phyloP scores from a whole-genome alignment of 805 yeast genomes.

The Kregervanrija pseudodelftensis region DNA sequence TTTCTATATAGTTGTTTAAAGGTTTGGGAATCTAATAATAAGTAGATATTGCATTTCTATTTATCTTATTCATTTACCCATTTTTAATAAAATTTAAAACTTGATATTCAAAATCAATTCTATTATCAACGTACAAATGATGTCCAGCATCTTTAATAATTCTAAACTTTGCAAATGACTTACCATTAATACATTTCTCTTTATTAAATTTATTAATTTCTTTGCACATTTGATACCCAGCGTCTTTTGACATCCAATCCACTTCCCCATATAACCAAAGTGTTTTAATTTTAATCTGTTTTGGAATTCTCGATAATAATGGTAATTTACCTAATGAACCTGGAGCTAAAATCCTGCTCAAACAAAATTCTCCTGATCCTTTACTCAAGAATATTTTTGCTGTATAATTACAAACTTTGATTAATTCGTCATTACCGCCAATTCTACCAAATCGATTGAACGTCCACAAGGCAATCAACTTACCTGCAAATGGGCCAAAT shows the following conservation, averaged over 20 bases:
- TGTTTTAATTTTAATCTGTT: conserved; percentile 34
- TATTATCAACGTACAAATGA: conserved; percentile 48
- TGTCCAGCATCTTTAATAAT: conserved; percentile 43
- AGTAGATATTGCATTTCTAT: neutral
- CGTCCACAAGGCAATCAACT: conserved; percentile 47
- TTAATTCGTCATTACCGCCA: conserved; percentile 23
- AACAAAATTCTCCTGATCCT: conserved; percentile 60
- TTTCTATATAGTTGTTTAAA: conserved; percentile 16
- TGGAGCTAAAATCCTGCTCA: conserved; percentile 52
- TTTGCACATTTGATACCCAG: conserved; percentile 41
- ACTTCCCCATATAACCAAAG: conserved; percentile 60
- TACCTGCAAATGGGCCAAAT: conserved; percentile 49
- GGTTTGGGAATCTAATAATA: conserved; percentile 16
- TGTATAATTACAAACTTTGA: conserved; percentile 46
- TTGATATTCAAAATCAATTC: conserved; percentile 24
- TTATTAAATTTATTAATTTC: conserved; percentile 23
- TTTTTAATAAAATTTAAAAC: conserved; percentile 20
- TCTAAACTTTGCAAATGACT: conserved; percentile 24
- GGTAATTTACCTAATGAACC: conserved; percentile 55
- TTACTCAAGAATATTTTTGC: conserved; percentile 44
- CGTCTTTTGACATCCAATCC: conserved; percentile 66
- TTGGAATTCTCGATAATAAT: conserved; percentile 43
- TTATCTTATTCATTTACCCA: too few species aligned
- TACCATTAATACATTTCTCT: conserved; percentile 1
- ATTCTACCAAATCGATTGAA: conserved; percentile 35